A percentile compares a stretch with the other conserved stretches of the same genome.
These are phyloP conservation scores for Phytopythium ostracodes DNA, from an alignment of 352 stramenopile genomes.

Conservation along the genomic window DNA sequence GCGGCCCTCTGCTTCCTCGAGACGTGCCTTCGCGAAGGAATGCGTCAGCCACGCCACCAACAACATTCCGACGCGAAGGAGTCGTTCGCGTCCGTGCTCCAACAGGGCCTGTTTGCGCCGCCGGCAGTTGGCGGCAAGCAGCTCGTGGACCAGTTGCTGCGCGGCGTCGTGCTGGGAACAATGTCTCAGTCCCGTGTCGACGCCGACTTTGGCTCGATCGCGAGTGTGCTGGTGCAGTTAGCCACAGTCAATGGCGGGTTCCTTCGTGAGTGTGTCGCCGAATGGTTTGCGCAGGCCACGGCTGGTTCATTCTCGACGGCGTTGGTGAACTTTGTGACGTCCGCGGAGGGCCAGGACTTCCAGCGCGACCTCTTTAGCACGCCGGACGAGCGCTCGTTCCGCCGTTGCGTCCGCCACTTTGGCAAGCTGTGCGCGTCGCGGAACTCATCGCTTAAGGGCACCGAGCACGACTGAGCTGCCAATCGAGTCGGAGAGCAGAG, in stretches of 20 bases:
- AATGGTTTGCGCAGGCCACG: constrained; percentile 64
- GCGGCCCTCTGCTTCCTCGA: constrained; percentile 93
- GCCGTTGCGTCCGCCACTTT: constrained; percentile 74
- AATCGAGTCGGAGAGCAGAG: not conserved
- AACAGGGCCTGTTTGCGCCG: constrained; percentile 1
- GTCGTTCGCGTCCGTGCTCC: constrained; percentile 22
- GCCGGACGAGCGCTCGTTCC: constrained; percentile 63
- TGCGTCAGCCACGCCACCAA: constrained; percentile 7
- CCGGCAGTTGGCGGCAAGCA: constrained; percentile 25
- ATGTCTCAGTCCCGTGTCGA: constrained; percentile 65
- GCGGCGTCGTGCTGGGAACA: constrained; percentile 57
- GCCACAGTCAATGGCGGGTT: constrained; percentile 56
- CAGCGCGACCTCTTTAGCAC: constrained; percentile 62
- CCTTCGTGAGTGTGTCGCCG: constrained; percentile 51
- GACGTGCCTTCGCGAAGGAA: constrained; percentile 24
- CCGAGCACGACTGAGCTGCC: constrained; percentile 17
- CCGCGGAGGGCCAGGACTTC: constrained; percentile 58
- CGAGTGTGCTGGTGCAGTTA: constrained; percentile 65
- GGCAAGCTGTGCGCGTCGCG: constrained; percentile 75
- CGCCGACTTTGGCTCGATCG: constrained; percentile 75
- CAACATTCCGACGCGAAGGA: constrained; percentile 6
- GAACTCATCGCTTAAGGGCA: constrained; percentile 45
- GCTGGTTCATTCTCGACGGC: constrained; percentile 27
- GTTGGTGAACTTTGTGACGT: constrained; percentile 50
- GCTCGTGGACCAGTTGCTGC: constrained; percentile 59